A percentile compares a stretch with the other conserved stretches of the same genome.
Evolutionary conservation across 108 stramenopile species (phyloP).

Genomic region (Heterococcus sp.): DNA sequence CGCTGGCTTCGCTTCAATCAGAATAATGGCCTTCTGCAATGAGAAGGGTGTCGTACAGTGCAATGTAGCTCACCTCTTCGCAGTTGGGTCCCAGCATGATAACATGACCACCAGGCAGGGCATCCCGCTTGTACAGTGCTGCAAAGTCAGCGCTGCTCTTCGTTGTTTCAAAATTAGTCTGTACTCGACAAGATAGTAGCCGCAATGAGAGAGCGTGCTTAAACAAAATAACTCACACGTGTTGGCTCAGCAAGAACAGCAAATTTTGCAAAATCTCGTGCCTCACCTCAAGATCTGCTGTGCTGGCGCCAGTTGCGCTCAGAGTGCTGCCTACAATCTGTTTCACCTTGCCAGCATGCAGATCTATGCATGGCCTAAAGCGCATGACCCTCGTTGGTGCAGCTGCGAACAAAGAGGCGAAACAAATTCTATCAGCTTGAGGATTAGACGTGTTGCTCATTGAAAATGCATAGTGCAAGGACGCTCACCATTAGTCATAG

Average conservation of each 20-base stretch:
- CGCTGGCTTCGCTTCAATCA: too few species aligned
- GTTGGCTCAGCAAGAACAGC: neutral
- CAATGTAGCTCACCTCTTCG: conserved; percentile 77
- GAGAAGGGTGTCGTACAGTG: too few species aligned
- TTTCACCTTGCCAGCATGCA: conserved; percentile 93
- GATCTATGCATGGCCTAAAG: conserved; percentile 96
- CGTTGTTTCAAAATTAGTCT: conserved; percentile 82
- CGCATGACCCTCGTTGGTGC: conserved; percentile 73
- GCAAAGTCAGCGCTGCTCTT: conserved; percentile 62
- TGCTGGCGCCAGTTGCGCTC: conserved; percentile 18
- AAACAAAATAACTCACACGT: too few species aligned
- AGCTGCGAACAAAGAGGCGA: too few species aligned
- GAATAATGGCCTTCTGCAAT: too few species aligned
- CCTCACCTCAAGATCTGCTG: conserved; percentile 14
- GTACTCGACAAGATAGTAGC: neutral
- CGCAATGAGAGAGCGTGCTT: too few species aligned
- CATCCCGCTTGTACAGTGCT: conserved; percentile 71
- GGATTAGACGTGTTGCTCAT: too few species aligned
- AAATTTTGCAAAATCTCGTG: neutral
- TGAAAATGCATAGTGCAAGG: too few species aligned
- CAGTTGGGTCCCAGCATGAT: conserved; percentile 93
- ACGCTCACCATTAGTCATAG: too few species aligned
- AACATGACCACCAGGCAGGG: conserved; percentile 87
- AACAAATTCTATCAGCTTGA: too few species aligned
- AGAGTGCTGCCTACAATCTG: conserved; percentile 95